These are phyloP conservation scores for Ichthyophthirius multifiliis DNA, from an alignment of 169 alveolate genomes.

Conservation along the genomic window DNA sequence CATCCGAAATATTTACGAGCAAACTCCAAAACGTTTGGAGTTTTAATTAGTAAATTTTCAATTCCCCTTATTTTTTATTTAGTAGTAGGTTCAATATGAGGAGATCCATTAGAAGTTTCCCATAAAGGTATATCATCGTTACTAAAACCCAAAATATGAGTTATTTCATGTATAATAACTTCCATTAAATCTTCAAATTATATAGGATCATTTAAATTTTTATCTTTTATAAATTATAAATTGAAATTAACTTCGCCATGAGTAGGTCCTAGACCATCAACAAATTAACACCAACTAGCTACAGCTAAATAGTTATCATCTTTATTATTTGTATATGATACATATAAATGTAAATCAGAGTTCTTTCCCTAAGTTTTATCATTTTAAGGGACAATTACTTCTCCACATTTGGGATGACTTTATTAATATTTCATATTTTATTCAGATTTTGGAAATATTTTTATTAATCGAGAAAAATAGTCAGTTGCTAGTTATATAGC, in stretches of 20 bases:
- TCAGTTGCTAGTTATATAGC: neutral
- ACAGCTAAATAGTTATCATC: too few species aligned
- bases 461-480: neutral
- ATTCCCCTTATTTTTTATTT: neutral
- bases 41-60: neutral
- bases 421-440: neutral
- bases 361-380: neutral
- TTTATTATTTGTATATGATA: neutral
- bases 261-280: too few species aligned
- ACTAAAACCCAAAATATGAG: neutral
- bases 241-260: too few species aligned
- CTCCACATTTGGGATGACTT: too few species aligned
- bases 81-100: neutral
- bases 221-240: too few species aligned
- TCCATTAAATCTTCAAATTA: neutral
- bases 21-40: slow-evolving; percentile 43
- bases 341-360: neutral
- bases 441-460: neutral
- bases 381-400: neutral
- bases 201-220: too few species aligned
- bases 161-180: neutral
- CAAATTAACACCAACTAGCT: too few species aligned
- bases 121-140: neutral
- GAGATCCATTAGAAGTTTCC: neutral
- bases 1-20: slow-evolving; percentile 25